Evolutionary conservation across 225 moss, liverwort and hornwort genomes (phyloP).

Genomic region (Thuidium tamariscinum): DNA sequence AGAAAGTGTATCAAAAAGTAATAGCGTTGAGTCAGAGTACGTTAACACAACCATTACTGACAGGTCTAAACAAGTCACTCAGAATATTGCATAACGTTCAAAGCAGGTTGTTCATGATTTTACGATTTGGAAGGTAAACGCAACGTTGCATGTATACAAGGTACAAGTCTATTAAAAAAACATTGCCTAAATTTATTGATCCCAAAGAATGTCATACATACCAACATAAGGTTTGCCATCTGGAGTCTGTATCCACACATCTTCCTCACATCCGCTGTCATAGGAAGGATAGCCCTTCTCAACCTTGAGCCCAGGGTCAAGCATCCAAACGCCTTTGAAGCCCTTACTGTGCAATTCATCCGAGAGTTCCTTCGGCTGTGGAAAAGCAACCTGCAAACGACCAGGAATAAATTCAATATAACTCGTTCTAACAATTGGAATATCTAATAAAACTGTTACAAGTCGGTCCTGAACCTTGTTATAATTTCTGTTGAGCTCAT

Average conservation of each 20-base stretch:
- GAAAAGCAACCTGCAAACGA: constrained; percentile 48
- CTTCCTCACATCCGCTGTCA: constrained; percentile 61
- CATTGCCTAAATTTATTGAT: not conserved
- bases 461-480: not conserved
- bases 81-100: not conserved
- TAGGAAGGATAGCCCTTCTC: constrained; percentile 67
- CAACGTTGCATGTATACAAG: not conserved
- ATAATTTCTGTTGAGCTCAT: not conserved
- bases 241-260: constrained; percentile 53
- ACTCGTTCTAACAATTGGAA: not conserved
- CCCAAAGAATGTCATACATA: not conserved
- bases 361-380: constrained; percentile 53
- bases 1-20: not conserved
- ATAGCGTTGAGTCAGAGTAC: not conserved
- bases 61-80: not conserved
- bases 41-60: not conserved
- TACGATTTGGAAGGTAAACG: not conserved
- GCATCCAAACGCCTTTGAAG: constrained; percentile 94
- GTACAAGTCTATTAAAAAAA: not conserved
- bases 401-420: not conserved
- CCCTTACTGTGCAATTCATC: constrained; percentile 54
- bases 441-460: not conserved
- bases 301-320: constrained; percentile 83
- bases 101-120: not conserved
- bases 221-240: constrained; percentile 58